Evolutionary conservation across 805 yeast species (phyloP).

Genomic region (Suhomyces kilbournensis): DNA sequence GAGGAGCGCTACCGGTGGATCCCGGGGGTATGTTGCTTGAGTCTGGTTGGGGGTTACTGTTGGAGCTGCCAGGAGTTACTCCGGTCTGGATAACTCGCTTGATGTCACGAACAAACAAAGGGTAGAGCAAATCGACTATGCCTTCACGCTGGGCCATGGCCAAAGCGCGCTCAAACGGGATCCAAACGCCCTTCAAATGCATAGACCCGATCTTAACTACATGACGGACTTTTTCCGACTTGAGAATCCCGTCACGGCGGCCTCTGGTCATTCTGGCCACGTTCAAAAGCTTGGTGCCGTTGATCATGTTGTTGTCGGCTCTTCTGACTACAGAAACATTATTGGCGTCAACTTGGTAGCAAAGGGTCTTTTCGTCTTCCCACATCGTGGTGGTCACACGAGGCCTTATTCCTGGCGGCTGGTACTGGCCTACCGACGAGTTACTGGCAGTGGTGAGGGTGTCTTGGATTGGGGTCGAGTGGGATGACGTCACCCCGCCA

Average conservation of each 20-base stretch:
- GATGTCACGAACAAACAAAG: conserved; percentile 59
- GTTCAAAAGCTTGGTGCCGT: conserved; percentile 78
- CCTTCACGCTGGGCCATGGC: conserved; percentile 81
- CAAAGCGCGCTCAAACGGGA: conserved; percentile 78
- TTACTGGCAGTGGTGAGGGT: conserved; percentile 16
- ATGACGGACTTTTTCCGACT: conserved; percentile 71
- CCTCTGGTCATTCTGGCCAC: conserved; percentile 89
- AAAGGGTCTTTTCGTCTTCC: conserved; percentile 84
- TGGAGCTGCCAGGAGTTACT: conserved; percentile 31
- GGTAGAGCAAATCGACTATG: conserved; percentile 35
- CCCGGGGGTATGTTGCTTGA: conserved; percentile 13
- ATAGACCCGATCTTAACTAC: conserved; percentile 84
- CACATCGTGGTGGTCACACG: conserved; percentile 83
- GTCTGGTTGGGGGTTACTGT: conserved; percentile 9
- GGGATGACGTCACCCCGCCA: conserved; percentile 2
- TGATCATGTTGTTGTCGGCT: conserved; percentile 82
- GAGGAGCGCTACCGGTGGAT: conserved; percentile 5
- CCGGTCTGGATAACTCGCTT: conserved; percentile 51
- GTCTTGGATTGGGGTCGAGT: conserved; percentile 17
- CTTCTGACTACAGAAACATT: conserved; percentile 79
- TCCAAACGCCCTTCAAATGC: conserved; percentile 90
- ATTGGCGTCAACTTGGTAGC: conserved; percentile 82
- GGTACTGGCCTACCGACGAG: conserved; percentile 43
- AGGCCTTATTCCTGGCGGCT: conserved; percentile 51
- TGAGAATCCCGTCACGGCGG: conserved; percentile 78